Base-by-base conservation (phyloP, 164 flowering plant genomes). In the grape (Vitis vinifera) region DNA sequence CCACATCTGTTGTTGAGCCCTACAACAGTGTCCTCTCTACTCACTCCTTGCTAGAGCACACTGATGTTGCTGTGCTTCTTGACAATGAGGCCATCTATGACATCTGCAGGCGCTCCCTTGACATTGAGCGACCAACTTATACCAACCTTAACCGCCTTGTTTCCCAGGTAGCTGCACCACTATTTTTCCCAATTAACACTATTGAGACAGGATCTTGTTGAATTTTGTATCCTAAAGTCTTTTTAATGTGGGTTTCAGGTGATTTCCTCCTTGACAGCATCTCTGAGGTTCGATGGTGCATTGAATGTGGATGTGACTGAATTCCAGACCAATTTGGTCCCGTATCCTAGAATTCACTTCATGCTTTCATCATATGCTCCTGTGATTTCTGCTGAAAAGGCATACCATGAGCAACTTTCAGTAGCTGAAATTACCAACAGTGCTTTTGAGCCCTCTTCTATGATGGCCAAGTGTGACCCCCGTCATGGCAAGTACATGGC, bases 1-100 rank as follows among this genome's bases (percentile, higher is more conserved):
- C 94, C n/a, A 88, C 94, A 8, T 86, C 94, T 61, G 94, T 89
- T 66, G 94, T 89, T 50, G 94, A 89, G 84, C 94, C 94, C 4
- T 89, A 89, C 87, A 89, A 89, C 83, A 87, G 90, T 78, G 93
- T 89, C 60, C 91, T 89, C 16, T 89, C 94, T 0, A 87, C 91
- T 17, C 94, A 89, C 76, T 86, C 94, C 60, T 91, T 89, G 12
- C 70, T 89, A 52, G 94, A 89, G 57, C 94, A 89, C 87, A 89
- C 93, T 62, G 91, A 89, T 81, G 93, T 89, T 15, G 72, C 92
- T 30, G 81, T 86, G 14, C 92, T 88, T 62, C 83, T 86, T 8
- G 89, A 87, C 75, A 89, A 89, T 71, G 93, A 89, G 68, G 93
- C 91, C 68, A 88, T 89, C 61, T 89, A 89, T 75, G 94, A 89